Evolutionary conservation across 768 basidiomycete genomes (phyloP).

Genomic region (Lyophyllum shimeji): DNA sequence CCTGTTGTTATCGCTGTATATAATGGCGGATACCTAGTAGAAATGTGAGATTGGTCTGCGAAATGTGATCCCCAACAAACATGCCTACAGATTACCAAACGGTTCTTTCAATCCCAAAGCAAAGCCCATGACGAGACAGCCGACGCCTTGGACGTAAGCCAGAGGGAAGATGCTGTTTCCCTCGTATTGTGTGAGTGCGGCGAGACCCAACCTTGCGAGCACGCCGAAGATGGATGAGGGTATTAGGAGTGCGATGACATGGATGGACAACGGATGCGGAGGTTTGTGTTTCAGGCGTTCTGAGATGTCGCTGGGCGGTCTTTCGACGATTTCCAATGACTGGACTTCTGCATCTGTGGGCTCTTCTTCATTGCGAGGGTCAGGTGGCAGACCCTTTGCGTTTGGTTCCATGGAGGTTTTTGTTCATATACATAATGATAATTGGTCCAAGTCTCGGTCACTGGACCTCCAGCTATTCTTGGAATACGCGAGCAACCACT

Average conservation of each 20-base stretch:
- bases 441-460: too few species aligned
- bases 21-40: constrained; percentile 77
- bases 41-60: constrained; percentile 3
- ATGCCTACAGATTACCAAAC: constrained; percentile 70
- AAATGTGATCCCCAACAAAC: neutral
- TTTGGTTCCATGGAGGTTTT: constrained; percentile 3
- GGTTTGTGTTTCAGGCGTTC: constrained; percentile 30
- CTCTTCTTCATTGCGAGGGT: constrained; percentile 11
- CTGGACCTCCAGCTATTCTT: constrained; percentile 5
- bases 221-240: constrained; percentile 86
- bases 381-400: neutral
- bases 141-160: constrained; percentile 82
- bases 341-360: constrained; percentile 15
- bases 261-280: constrained; percentile 55
- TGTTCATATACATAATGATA: neutral
- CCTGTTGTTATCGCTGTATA: constrained; percentile 90
- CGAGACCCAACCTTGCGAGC: constrained; percentile 77
- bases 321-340: constrained; percentile 34
- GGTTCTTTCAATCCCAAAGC: constrained; percentile 68
- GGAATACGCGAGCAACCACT: neutral
- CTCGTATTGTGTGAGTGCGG: constrained; percentile 71
- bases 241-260: constrained; percentile 69
- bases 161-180: constrained; percentile 79
- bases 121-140: constrained; percentile 92
- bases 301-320: constrained; percentile 31